These are phyloP conservation scores for Alternaria solani DNA, from an alignment of 2,329 filamentous ascomycete species.

Conservation along the genomic window DNA sequence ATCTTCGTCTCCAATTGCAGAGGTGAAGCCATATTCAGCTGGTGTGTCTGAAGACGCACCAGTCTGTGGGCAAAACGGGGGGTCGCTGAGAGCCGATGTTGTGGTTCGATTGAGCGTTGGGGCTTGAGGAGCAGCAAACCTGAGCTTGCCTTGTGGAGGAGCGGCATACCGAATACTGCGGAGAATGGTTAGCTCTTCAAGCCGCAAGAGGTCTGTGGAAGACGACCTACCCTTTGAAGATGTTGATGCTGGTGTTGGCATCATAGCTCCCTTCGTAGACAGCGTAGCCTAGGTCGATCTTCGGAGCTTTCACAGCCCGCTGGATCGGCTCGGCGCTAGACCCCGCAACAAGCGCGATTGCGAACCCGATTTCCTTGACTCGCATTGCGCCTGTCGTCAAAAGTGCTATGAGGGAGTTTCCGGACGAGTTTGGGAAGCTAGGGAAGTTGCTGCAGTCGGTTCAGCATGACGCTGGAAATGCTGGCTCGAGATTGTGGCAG, in stretches of 20 bases:
- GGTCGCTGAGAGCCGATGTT: conserved; percentile 55
- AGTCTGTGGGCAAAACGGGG: conserved; percentile 45
- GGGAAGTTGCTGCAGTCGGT: neutral
- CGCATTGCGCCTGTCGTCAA: neutral
- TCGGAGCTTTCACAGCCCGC: conserved; percentile 31
- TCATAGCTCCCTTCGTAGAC: conserved; percentile 41
- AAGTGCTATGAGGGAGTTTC: neutral
- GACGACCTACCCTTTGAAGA: conserved; percentile 42
- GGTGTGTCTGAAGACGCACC: conserved; percentile 39
- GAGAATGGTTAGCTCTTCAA: neutral
- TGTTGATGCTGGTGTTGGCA: conserved; percentile 35
- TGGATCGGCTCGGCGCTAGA: conserved; percentile 33
- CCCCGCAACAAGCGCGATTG: conserved; percentile 27
- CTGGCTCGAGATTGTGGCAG: neutral
- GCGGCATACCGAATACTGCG: conserved; percentile 58
- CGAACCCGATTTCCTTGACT: conserved; percentile 12
- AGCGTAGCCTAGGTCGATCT: conserved; percentile 45
- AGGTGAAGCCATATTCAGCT: conserved; percentile 41
- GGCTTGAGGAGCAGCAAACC: conserved; percentile 61
- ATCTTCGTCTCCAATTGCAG: conserved; percentile 49
- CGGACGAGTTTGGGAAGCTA: neutral
- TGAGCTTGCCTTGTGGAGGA: conserved; percentile 59
- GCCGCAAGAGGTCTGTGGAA: too few species aligned
- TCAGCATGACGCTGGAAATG: neutral
- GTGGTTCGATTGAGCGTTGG: conserved; percentile 54